phyloP scores from a whole-genome alignment of 2,329 filamentous ascomycete species.

The Neocucurbitaria cava region DNA sequence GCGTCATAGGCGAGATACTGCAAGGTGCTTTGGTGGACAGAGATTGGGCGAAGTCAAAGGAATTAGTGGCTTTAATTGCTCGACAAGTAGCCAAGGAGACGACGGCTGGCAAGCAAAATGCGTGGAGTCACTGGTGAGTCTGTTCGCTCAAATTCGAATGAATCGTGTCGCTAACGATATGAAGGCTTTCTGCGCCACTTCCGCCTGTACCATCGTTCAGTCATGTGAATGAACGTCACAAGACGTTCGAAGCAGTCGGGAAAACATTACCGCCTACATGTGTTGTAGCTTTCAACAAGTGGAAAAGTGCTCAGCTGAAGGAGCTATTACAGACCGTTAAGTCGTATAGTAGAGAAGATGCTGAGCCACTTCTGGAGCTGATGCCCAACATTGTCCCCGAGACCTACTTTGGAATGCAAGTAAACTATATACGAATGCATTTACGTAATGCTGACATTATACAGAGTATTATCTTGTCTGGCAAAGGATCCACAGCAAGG shows the following conservation, averaged over 20 bases:
- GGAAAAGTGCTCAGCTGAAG: background rate
- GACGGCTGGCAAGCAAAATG: background rate
- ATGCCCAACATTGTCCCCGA: background rate
- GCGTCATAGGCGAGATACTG: background rate
- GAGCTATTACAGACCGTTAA: background rate
- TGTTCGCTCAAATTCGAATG: background rate
- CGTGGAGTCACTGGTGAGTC: no score
- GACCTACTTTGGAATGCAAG: conserved; percentile 3
- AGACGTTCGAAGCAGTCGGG: background rate
- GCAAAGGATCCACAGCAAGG: background rate
- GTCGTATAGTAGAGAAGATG: background rate
- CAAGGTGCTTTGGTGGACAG: background rate
- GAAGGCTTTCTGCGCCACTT: background rate
- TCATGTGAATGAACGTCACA: background rate
- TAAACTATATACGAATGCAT: background rate
- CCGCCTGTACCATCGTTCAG: background rate
- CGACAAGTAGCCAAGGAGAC: background rate
- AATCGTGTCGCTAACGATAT: background rate
- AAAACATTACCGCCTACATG: background rate
- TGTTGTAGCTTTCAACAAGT: background rate
- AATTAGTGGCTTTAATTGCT: background rate
- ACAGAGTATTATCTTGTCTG: conserved; percentile 2
- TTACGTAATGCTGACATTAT: background rate
- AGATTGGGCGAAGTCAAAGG: background rate
- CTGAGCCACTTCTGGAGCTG: background rate